These are phyloP conservation scores for Aspergillus arachidicola DNA, from an alignment of 2,329 filamentous ascomycete species.

Conservation along the genomic window DNA sequence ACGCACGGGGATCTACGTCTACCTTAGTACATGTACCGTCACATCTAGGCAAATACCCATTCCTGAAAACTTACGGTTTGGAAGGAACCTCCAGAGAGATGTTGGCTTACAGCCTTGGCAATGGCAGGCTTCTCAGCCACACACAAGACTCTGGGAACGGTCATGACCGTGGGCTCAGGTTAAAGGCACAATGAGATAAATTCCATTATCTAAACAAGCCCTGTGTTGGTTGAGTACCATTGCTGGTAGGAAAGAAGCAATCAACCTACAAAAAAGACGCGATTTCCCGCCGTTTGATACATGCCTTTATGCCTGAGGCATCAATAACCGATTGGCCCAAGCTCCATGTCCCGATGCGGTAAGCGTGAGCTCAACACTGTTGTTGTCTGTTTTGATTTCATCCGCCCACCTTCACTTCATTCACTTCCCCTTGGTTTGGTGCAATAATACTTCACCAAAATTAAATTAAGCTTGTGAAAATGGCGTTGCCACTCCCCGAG, in stretches of 20 bases:
- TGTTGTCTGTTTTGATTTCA: slow-evolving; percentile 13
- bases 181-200: background rate
- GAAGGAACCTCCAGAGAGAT: slow-evolving; percentile 77
- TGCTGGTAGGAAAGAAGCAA: background rate
- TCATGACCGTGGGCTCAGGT: slow-evolving; percentile 13
- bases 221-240: background rate
- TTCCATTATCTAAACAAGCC: background rate
- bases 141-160: slow-evolving; percentile 62
- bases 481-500: slow-evolving; percentile 68
- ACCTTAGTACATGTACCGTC: slow-evolving; percentile 21
- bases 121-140: slow-evolving; percentile 92
- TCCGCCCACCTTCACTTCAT: slow-evolving; percentile 3
- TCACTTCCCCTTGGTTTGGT: background rate
- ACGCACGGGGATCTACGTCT: slow-evolving; percentile 64
- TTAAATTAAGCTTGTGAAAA: slow-evolving; percentile 13
- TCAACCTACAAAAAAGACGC: slow-evolving; percentile 4
- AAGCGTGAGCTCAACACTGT: background rate
- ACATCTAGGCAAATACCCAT: background rate
- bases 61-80: slow-evolving; percentile 62
- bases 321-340: background rate
- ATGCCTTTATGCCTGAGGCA: background rate
- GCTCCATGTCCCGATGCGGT: slow-evolving; percentile 9
- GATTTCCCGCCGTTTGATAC: background rate
- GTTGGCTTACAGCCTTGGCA: slow-evolving; percentile 87
- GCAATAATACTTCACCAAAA: background rate